Conservation (phyloP, 2,329 filamentous ascomycete species). For the Verticillium tricorpus region DNA sequence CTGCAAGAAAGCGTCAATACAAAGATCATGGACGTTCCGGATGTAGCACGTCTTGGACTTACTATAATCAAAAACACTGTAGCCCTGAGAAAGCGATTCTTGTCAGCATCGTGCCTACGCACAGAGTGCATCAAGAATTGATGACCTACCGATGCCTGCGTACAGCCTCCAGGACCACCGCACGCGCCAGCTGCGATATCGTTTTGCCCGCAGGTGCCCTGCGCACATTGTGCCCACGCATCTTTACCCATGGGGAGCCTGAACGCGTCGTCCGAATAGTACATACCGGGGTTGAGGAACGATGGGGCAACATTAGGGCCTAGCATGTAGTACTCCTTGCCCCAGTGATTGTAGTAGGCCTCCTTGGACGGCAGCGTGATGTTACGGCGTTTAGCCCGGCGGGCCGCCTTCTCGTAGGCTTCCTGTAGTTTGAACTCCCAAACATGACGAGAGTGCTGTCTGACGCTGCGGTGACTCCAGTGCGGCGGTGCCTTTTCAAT, state of each 20-base stretch:
- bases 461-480: conserved; percentile 19
- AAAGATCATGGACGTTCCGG: neutral
- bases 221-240: conserved; percentile 23
- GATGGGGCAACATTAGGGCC: conserved; percentile 39
- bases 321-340: conserved; percentile 45
- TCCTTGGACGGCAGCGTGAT: conserved; percentile 41
- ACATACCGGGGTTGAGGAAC: conserved; percentile 39
- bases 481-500: neutral
- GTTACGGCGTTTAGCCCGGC: conserved; percentile 45
- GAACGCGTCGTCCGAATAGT: conserved; percentile 39
- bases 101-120: conserved; percentile 3
- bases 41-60: neutral
- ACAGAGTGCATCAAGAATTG: conserved; percentile 16
- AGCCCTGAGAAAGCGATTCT: neutral
- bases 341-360: conserved; percentile 51
- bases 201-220: conserved; percentile 10
- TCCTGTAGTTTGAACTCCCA: conserved; percentile 38
- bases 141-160: neutral
- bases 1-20: neutral
- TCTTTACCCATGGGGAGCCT: conserved; percentile 25
- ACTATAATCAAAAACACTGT: neutral
- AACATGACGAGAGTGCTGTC: conserved; percentile 28
- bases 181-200: conserved; percentile 39
- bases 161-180: conserved; percentile 31
- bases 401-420: conserved; percentile 51